Evolutionary conservation across 768 basidiomycete species (phyloP).

Genomic region (Clathrus columnatus): DNA sequence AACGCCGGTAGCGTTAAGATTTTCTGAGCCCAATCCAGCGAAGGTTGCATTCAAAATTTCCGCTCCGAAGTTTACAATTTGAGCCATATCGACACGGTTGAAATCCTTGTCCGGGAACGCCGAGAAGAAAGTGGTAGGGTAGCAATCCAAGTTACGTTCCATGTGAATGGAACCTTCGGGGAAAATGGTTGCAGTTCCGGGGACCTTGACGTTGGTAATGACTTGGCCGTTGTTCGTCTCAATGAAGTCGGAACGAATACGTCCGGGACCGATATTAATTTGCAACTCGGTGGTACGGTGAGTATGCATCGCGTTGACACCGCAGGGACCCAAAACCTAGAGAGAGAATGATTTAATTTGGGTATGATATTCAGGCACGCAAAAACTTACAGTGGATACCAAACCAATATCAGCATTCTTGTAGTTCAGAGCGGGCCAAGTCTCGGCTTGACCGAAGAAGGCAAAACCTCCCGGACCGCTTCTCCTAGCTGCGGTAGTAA

Average conservation of each 20-base stretch:
- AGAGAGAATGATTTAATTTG: neutral
- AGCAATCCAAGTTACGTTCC: neutral
- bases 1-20: no score
- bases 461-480: no score
- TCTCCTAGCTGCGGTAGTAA: no score
- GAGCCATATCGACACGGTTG: no score
- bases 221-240: neutral
- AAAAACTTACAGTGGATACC: no score
- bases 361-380: no score
- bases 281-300: neutral
- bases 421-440: no score
- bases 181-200: neutral
- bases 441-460: no score
- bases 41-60: no score
- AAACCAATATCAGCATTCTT: no score
- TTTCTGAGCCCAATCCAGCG: no score
- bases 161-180: neutral
- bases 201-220: neutral
- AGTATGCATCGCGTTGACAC: neutral
- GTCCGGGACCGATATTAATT: neutral
- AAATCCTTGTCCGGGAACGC: neutral
- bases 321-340: neutral
- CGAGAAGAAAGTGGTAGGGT: neutral
- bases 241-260: neutral
- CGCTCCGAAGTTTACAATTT: no score